Base-by-base conservation (phyloP, 257 asterid species). In the Verbena officinalis region DNA sequence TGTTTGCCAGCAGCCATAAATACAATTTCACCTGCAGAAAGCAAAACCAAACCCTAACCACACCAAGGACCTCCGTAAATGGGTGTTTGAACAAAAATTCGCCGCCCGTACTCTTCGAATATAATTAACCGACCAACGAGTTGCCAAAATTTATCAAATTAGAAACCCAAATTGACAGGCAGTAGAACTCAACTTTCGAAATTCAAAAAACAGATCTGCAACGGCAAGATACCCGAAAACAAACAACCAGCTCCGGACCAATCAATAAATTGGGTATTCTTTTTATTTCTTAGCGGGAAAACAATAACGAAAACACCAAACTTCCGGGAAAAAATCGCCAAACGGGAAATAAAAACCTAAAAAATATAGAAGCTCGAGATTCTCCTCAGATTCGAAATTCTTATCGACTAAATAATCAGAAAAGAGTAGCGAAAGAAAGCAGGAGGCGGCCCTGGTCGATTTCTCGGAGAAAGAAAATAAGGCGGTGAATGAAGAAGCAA, bases 1-100 rank as follows among this genome's bases (percentile, higher is more conserved):
- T 80, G 84, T 61, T 84, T 87, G 40, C 92, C 96, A 76, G 92
- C 86, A 31, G 92, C 94, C 97, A 89, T 89, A 73, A 75, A 65
- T 36, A 51, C 21, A 33, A 57, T 62, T 43, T 62, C 34, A 59
- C 49, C 27, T 14, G 56, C 16, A 46, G 54, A 51, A 4, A 33
- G 34, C 23, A 22, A 56, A 40, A 57, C 22, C 54, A 49, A 76
- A 72, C 61, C 77, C 81, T 39, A 56, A 63, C 44, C 64, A 49
- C 58, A 30, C 77, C 17, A 27, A 23, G 15, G 46, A 44, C 53
- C 56, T 30, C 40, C 45, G 65, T 50, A n/a, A 50, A 44, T 70
- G 7, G 56, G 58, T 31, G 6, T 34, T 67, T 60, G 20, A 4
- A 19, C 66, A 59, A 64, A 55, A 55, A 57, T n/a, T 78, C 71